phyloP scores from a whole-genome alignment of 1,284 basidiomycete species.

The Afroboletus lepidellus region DNA sequence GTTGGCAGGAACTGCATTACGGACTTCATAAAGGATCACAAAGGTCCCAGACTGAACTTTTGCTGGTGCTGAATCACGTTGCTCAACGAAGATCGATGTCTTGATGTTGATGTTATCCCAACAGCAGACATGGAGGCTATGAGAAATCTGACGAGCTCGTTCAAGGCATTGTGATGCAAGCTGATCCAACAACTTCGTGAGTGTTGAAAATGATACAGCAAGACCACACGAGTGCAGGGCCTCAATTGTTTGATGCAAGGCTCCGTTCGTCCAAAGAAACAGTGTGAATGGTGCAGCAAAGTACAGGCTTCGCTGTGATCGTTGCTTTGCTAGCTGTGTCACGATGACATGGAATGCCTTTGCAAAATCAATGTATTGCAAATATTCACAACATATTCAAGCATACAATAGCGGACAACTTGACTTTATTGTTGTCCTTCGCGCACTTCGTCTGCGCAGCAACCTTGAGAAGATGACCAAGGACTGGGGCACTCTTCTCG shows the following conservation, averaged over 20 bases:
- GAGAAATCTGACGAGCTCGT: not conserved
- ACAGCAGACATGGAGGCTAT: not conserved
- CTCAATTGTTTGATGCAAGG: not conserved
- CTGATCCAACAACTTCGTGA: not conserved
- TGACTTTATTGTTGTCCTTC: no score
- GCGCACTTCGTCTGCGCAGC: no score
- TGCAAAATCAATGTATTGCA: no score
- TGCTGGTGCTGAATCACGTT: not conserved
- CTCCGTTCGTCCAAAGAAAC: not conserved
- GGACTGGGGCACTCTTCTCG: no score
- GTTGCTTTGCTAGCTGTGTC: no score
- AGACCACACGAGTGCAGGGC: not conserved
- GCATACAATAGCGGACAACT: no score
- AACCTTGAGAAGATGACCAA: no score
- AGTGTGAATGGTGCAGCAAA: not conserved
- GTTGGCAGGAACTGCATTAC: not conserved
- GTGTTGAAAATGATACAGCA: not conserved
- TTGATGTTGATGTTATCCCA: conserved; percentile 1
- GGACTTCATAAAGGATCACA: not conserved
- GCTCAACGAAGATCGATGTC: not conserved
- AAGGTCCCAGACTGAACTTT: not conserved
- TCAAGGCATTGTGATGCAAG: not conserved
- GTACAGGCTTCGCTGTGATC: no score
- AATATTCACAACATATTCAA: no score
- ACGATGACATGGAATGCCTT: no score